Percentiles rank a stretch among this genome's conserved stretches.
These are phyloP conservation scores for Paramecium sonneborni DNA, from an alignment of 73 alveolate genomes.

Conservation along the genomic window DNA sequence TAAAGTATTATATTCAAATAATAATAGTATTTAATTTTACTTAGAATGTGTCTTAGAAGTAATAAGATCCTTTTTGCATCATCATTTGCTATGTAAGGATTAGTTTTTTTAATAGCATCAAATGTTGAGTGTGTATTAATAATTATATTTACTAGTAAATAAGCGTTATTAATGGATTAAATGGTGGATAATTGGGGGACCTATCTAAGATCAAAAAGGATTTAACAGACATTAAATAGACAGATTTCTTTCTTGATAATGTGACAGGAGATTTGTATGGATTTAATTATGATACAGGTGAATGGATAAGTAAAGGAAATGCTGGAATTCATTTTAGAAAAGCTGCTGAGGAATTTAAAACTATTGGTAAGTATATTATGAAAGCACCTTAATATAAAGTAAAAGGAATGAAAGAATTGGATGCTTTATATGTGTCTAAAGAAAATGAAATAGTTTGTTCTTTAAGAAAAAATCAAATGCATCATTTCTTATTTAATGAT, in stretches of 20 bases:
- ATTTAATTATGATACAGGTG: conserved; percentile 75
- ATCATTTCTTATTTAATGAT: conserved; percentile 44
- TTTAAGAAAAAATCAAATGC: conserved; percentile 52
- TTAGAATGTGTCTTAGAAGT: conserved; percentile 63
- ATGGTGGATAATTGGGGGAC: conserved; percentile 74
- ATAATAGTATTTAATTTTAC: conserved; percentile 18
- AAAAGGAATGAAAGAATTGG: conserved; percentile 15
- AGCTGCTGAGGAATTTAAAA: conserved; percentile 66
- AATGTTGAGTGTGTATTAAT: conserved; percentile 56
- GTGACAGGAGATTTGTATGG: conserved; percentile 92
- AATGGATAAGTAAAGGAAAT: conserved; percentile 93
- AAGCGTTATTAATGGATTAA: conserved; percentile 38
- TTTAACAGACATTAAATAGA: conserved; percentile 65
- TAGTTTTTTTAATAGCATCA: conserved; percentile 61
- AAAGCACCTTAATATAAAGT: conserved; percentile 46
- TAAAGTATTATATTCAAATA: conserved; percentile 39
- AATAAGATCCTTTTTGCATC: conserved; percentile 56
- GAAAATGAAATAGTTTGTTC: conserved; percentile 46
- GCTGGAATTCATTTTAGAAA: conserved; percentile 88
- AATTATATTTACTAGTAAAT: neutral
- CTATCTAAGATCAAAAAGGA: conserved; percentile 31
- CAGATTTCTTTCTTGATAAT: conserved; percentile 88
- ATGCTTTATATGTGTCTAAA: conserved; percentile 20
- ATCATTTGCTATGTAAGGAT: conserved; percentile 59
- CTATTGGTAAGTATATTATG: conserved; percentile 57